Conservation (phyloP, 108 stramenopile species). For the Discostella pseudostelligera region DNA sequence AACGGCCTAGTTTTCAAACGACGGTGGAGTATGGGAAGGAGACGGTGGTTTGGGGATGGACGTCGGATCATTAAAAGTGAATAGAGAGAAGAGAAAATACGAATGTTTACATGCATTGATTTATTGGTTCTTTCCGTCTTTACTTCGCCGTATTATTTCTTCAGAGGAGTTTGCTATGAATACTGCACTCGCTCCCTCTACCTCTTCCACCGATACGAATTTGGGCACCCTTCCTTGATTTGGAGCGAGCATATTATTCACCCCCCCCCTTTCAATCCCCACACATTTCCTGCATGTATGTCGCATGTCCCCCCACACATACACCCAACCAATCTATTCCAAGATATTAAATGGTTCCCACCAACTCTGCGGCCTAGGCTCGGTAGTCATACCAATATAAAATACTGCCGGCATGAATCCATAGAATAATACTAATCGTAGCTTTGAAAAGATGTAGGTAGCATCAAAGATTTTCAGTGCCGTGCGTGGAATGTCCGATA, state of each 20-base stretch:
- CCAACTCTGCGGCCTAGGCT: constrained; percentile 78
- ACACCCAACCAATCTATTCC: no score
- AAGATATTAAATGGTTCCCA: constrained; percentile 83
- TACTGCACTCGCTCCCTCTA: no score
- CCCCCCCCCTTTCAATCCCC: no score
- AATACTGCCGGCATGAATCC: constrained; percentile 77
- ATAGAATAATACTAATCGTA: constrained; percentile 57
- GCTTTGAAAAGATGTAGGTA: constrained; percentile 75
- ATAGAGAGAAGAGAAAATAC: no score
- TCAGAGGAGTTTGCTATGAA: no score
- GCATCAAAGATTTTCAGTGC: constrained; percentile 63
- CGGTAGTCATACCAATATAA: constrained; percentile 77
- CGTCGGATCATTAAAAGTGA: constrained; percentile 22
- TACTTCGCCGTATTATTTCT: constrained; percentile 1
- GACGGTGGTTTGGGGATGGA: constrained; percentile 82
- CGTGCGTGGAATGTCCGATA: constrained; percentile 48
- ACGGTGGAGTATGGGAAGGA: constrained; percentile 71
- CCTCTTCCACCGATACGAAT: no score
- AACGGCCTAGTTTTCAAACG: constrained; percentile 56
- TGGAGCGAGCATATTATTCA: no score
- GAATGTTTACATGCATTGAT: background rate
- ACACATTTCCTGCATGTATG: no score
- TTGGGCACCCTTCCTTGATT: no score
- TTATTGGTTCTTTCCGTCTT: background rate
- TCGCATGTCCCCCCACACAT: no score